Conservation (phyloP, 805 yeast genomes). For the Kuraishia ogatae region DNA sequence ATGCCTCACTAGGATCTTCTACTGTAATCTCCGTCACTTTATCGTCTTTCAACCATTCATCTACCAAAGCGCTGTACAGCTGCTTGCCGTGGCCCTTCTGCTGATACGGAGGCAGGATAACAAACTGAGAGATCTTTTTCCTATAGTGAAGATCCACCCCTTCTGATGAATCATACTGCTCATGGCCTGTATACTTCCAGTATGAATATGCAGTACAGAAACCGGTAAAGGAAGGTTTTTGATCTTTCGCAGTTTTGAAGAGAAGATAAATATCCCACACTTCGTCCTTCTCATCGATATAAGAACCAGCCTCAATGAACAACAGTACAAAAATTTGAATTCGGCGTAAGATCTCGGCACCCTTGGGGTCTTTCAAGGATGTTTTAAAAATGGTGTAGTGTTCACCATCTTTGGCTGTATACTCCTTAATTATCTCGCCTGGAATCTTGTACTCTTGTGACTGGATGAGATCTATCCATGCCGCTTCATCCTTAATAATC, state of each 20-base stretch:
- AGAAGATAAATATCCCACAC: slow-evolving; percentile 74
- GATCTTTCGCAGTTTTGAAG: slow-evolving; percentile 25
- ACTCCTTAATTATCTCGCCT: slow-evolving; percentile 23
- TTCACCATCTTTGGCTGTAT: slow-evolving; percentile 24
- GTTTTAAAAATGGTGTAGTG: slow-evolving; percentile 45
- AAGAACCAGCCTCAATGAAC: slow-evolving; percentile 91
- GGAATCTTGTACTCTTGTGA: slow-evolving; percentile 31
- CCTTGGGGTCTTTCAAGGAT: slow-evolving; percentile 29
- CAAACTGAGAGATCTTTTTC: slow-evolving; percentile 79
- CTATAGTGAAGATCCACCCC: slow-evolving; percentile 30
- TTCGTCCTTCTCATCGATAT: slow-evolving; percentile 66
- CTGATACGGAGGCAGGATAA: slow-evolving; percentile 81
- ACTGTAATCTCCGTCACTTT: slow-evolving; percentile 67
- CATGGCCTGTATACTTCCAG: slow-evolving; percentile 60
- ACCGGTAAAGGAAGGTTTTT: slow-evolving; percentile 51
- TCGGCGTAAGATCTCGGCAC: slow-evolving; percentile 51
- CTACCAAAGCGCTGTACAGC: slow-evolving; percentile 49
- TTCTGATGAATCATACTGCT: slow-evolving; percentile 35
- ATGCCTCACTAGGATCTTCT: slow-evolving; percentile 90
- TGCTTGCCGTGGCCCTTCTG: slow-evolving; percentile 60
- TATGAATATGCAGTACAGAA: slow-evolving; percentile 79
- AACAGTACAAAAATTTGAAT: slow-evolving; percentile 74
- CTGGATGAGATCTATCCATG: slow-evolving; percentile 54
- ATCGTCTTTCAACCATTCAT: slow-evolving; percentile 44
- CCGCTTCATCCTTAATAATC: slow-evolving; percentile 50